phyloP scores from a whole-genome alignment of 345 rosid species.

The Gossypioides kirkii region DNA sequence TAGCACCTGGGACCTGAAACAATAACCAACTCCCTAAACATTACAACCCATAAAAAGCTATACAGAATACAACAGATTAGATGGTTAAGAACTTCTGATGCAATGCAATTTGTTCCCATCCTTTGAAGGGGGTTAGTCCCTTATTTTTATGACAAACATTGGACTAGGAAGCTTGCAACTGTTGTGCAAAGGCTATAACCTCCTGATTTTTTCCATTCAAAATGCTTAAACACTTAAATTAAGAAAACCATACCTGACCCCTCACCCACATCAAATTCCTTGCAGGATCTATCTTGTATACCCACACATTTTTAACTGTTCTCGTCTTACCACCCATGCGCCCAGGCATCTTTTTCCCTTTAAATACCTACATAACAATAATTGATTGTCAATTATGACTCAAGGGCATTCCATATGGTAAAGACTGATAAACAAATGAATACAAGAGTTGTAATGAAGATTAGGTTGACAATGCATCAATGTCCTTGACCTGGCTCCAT shows the following conservation, averaged over 20 bases:
- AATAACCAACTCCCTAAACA: background rate
- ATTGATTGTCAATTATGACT: slow-evolving; percentile 12
- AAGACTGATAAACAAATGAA: background rate
- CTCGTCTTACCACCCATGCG: slow-evolving; percentile 86
- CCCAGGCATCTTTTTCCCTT: slow-evolving; percentile 94
- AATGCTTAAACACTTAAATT: background rate
- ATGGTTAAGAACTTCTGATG: background rate
- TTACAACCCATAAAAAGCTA: background rate
- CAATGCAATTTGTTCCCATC: background rate
- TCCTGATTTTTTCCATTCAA: background rate
- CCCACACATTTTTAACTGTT: slow-evolving; percentile 90
- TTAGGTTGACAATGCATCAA: background rate
- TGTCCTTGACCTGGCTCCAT: background rate
- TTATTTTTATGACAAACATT: background rate
- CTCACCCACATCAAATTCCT: slow-evolving; percentile 92
- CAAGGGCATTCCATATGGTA: background rate
- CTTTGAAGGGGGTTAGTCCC: background rate
- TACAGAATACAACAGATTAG: background rate
- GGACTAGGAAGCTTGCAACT: background rate
- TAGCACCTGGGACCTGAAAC: slow-evolving; percentile 82
- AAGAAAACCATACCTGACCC: slow-evolving; percentile 72
- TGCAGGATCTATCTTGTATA: slow-evolving; percentile 81
- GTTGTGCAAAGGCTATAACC: background rate
- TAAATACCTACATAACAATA: slow-evolving; percentile 59
- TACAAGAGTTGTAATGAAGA: background rate